These are phyloP conservation scores for Digitaria exilis DNA, from an alignment of 202 grass and related monocot genomes.

Conservation along the genomic window DNA sequence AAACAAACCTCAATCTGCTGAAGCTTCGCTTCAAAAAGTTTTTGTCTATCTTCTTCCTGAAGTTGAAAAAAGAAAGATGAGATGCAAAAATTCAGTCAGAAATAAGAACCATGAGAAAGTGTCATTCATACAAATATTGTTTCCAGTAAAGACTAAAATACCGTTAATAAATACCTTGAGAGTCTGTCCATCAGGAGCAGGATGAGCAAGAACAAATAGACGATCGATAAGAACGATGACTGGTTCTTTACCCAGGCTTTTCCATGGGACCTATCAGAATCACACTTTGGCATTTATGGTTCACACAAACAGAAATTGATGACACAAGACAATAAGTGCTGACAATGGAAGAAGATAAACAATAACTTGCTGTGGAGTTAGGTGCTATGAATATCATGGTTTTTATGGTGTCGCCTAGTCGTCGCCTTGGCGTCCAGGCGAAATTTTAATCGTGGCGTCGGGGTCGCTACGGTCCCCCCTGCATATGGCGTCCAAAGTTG, in stretches of 20 bases:
- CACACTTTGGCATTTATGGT: slow-evolving; percentile 38
- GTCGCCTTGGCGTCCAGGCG: too few relatives aligned
- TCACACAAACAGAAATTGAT: not conserved
- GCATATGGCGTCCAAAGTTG: too few relatives aligned
- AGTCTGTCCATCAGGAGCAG: slow-evolving; percentile 80
- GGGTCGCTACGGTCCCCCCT: too few relatives aligned
- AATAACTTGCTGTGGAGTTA: not conserved
- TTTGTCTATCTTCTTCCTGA: slow-evolving; percentile 91
- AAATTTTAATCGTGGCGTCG: too few relatives aligned
- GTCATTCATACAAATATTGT: slow-evolving; percentile 29
- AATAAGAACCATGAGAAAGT: slow-evolving; percentile 24
- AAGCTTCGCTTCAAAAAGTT: slow-evolving; percentile 96
- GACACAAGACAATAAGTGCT: not conserved
- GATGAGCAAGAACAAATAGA: slow-evolving; percentile 91
- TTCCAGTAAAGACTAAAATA: slow-evolving; percentile 24
- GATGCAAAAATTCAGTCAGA: slow-evolving; percentile 22
- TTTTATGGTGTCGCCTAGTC: too few relatives aligned
- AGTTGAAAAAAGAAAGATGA: slow-evolving; percentile 29
- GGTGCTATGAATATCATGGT: not conserved
- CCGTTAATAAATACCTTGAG: slow-evolving; percentile 60
- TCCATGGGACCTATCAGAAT: slow-evolving; percentile 93
- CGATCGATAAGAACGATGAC: slow-evolving; percentile 95
- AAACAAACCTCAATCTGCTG: slow-evolving; percentile 93
- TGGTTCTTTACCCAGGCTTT: slow-evolving; percentile 95
- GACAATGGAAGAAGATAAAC: not conserved